These are phyloP conservation scores for Pseudonectria foliicola DNA, from an alignment of 2,329 filamentous ascomycete species.

Conservation along the genomic window DNA sequence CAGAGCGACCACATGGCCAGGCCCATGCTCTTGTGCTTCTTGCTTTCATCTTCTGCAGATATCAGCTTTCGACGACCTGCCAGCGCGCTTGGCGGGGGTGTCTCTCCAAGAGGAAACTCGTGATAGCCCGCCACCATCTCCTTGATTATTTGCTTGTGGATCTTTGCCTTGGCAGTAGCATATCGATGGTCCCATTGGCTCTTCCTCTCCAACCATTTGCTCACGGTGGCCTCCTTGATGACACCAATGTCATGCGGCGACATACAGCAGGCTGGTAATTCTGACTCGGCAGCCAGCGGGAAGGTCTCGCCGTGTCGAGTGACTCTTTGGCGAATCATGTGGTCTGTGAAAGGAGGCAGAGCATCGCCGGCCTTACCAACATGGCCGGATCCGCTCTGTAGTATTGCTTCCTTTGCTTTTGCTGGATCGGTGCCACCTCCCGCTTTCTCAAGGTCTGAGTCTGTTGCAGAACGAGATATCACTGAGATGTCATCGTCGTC, in stretches of 20 bases:
- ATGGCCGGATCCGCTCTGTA: slow-evolving; percentile 21
- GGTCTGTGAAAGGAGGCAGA: slow-evolving; percentile 67
- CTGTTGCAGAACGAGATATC: slow-evolving; percentile 55
- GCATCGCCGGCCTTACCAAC: slow-evolving; percentile 84
- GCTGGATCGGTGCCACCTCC: slow-evolving; percentile 6
- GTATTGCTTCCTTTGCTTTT: slow-evolving; percentile 14
- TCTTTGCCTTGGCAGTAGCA: slow-evolving; percentile 57
- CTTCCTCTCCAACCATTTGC: slow-evolving; percentile 76
- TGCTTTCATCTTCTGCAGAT: slow-evolving; percentile 36
- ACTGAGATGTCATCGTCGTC: slow-evolving; percentile 72
- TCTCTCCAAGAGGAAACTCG: slow-evolving; percentile 62
- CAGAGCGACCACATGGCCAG: slow-evolving; percentile 79
- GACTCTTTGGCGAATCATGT: slow-evolving; percentile 90
- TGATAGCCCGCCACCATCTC: slow-evolving; percentile 68
- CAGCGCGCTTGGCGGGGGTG: slow-evolving; percentile 75
- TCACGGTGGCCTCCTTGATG: slow-evolving; percentile 71
- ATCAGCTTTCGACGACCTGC: slow-evolving; percentile 57
- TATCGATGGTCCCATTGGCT: slow-evolving; percentile 67
- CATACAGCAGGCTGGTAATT: slow-evolving; percentile 60
- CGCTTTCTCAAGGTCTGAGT: slow-evolving; percentile 18
- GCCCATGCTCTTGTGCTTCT: slow-evolving; percentile 62
- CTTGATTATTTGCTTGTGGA: slow-evolving; percentile 66
- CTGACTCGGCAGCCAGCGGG: slow-evolving; percentile 54
- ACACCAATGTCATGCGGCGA: slow-evolving; percentile 62
- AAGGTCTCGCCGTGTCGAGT: slow-evolving; percentile 70